Evolutionary conservation across 2,329 filamentous ascomycete genomes (phyloP).

Genomic region (Herpotrichia juniperi): DNA sequence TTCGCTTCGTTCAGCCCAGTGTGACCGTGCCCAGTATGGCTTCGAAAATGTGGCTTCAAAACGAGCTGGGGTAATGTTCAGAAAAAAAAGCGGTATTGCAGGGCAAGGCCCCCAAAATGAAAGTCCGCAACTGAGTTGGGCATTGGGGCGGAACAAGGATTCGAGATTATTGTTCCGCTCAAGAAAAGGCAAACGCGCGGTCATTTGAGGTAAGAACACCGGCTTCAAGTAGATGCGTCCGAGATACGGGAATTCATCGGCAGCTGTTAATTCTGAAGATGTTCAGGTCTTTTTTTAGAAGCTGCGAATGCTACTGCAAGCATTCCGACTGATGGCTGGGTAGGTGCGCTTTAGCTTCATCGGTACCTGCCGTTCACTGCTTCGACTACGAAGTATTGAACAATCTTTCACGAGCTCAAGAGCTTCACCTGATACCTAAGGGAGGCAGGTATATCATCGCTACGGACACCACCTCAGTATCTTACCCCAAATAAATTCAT

Average conservation of each 20-base stretch:
- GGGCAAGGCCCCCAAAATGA: not conserved
- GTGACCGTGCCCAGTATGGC: not conserved
- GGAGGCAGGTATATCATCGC: not conserved
- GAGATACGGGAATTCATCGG: not conserved
- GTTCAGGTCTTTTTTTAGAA: not conserved
- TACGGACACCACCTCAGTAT: no score
- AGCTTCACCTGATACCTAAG: not conserved
- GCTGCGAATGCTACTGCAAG: not conserved
- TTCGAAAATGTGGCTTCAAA: not conserved
- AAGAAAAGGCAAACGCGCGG: not conserved
- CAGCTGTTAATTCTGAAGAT: not conserved
- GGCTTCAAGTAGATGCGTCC: not conserved
- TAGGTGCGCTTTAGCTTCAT: not conserved
- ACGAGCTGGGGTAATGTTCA: not conserved
- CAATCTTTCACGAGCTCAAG: not conserved
- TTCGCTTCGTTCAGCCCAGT: not conserved
- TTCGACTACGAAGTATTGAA: not conserved
- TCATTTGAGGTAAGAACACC: not conserved
- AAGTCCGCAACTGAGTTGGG: not conserved
- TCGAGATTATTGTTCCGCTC: no score
- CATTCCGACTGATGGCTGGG: not conserved
- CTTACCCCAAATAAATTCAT: no score
- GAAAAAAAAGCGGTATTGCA: constrained; percentile 1
- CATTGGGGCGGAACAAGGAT: not conserved
- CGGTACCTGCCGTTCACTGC: not conserved